These are phyloP conservation scores for Flagelloscypha sp. DNA, from an alignment of 768 basidiomycete genomes.

Conservation along the genomic window DNA sequence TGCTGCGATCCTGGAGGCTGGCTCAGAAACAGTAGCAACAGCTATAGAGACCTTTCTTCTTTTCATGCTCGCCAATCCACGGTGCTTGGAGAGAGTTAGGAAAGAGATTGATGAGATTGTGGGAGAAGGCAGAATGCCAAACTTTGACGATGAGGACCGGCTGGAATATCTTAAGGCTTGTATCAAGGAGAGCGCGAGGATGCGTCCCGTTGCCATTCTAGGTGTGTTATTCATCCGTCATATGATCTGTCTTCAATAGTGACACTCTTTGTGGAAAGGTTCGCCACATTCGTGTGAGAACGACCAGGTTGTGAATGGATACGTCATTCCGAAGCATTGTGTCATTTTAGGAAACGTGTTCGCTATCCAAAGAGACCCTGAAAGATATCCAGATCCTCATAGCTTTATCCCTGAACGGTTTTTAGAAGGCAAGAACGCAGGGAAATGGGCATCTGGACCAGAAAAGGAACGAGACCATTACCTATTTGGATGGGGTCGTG, in stretches of 20 bases:
- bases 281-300: constrained; percentile 14
- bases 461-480: constrained; percentile 18
- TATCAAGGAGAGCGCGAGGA: constrained; percentile 17
- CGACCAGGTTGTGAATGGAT: constrained; percentile 9
- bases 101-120: constrained; percentile 21
- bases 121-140: constrained; percentile 19
- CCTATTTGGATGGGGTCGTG: no score
- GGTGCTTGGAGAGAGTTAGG: constrained; percentile 15
- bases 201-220: constrained; percentile 12
- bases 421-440: constrained; percentile 13
- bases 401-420: constrained; percentile 26
- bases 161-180: constrained; percentile 16
- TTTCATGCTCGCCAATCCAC: constrained; percentile 20
- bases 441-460: constrained; percentile 17
- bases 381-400: constrained; percentile 17
- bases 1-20: constrained; percentile 21
- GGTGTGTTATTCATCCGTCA: constrained; percentile 9
- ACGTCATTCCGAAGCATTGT: constrained; percentile 13
- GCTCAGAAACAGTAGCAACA: constrained; percentile 20
- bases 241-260: background rate
- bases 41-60: constrained; percentile 19
- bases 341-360: constrained; percentile 16
- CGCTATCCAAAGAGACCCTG: constrained; percentile 19
- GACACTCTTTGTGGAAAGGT: constrained; percentile 3
- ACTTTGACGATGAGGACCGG: constrained; percentile 15